Percentiles rank a stretch among this genome's conserved stretches.
These are phyloP conservation scores for Luzula sylvatica DNA, from an alignment of 176 grass and related monocot genomes.

Conservation along the genomic window DNA sequence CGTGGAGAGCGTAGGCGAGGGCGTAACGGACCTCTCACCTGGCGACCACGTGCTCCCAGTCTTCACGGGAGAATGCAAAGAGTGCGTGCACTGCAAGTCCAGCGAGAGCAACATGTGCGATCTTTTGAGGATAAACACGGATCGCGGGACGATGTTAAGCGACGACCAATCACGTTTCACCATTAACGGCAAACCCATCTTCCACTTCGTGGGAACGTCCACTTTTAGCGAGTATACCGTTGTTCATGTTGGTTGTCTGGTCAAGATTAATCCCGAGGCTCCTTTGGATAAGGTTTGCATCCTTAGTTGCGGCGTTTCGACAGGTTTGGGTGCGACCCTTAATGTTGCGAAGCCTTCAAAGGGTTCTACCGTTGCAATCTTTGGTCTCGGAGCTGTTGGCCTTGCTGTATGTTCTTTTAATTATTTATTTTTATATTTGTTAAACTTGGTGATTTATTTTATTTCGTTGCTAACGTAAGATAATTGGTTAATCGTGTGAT, in stretches of 20 bases:
- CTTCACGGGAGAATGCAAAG: conserved; percentile 90
- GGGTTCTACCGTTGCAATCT: conserved; percentile 57
- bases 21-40: conserved; percentile 51
- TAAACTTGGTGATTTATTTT: not conserved
- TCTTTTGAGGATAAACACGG: conserved; percentile 70
- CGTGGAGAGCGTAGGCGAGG: conserved; percentile 67
- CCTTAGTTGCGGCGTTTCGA: conserved; percentile 73
- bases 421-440: not conserved
- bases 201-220: conserved; percentile 73
- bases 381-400: conserved; percentile 78
- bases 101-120: conserved; percentile 91
- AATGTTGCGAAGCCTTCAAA: conserved; percentile 74
- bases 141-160: conserved; percentile 60
- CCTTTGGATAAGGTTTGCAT: conserved; percentile 84
- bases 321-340: conserved; percentile 70
- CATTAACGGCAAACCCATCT: conserved; percentile 52
- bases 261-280: conserved; percentile 51
- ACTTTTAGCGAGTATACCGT: conserved; percentile 93
- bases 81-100: conserved; percentile 69
- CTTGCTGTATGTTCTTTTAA: conserved; percentile 47
- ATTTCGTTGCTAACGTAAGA: not conserved
- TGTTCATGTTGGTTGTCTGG: conserved; percentile 58
- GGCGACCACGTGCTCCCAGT: conserved; percentile 86
- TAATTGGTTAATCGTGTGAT: not conserved
- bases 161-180: conserved; percentile 51